A percentile compares a stretch with the other conserved stretches of the same genome.
These are phyloP conservation scores for Albifimbria verrucaria DNA, from an alignment of 2,329 filamentous ascomycete species.

Conservation along the genomic window DNA sequence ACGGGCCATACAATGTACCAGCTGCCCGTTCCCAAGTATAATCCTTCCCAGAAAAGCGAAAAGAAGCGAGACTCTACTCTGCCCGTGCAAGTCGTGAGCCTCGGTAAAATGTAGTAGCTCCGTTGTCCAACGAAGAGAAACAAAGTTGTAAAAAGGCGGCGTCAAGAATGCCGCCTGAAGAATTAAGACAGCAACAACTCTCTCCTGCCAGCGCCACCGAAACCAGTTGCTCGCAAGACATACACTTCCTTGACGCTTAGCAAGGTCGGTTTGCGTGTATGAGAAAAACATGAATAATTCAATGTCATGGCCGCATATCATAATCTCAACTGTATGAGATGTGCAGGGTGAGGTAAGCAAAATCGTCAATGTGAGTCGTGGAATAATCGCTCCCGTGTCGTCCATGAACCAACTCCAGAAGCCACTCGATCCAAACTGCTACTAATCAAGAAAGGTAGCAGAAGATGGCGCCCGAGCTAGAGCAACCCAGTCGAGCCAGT, in stretches of 20 bases:
- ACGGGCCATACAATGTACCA: too few species aligned
- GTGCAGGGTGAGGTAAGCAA: not conserved
- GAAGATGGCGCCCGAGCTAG: not conserved
- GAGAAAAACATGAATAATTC: not conserved
- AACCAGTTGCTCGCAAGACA: not conserved
- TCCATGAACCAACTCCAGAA: not conserved
- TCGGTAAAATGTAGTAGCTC: too few species aligned
- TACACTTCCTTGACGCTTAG: not conserved
- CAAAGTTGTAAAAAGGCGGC: too few species aligned
- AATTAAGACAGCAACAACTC: too few species aligned
- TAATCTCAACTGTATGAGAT: not conserved
- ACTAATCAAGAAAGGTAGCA: too few species aligned
- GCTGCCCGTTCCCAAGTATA: too few species aligned
- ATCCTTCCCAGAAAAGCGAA: not conserved
- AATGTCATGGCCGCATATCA: not conserved
- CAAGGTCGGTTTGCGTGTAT: not conserved
- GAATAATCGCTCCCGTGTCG: slow-evolving; percentile 1
- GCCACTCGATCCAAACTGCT: not conserved
- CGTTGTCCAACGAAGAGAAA: too few species aligned
- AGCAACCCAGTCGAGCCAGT: not conserved
- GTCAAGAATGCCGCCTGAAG: too few species aligned
- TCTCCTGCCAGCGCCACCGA: too few species aligned
- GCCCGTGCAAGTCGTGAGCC: too few species aligned
- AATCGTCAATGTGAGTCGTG: slow-evolving; percentile 1
- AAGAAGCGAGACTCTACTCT: not conserved